phyloP scores from a whole-genome alignment of 371 early-diverging fungal genomes.

The Mucor velutinosus region DNA sequence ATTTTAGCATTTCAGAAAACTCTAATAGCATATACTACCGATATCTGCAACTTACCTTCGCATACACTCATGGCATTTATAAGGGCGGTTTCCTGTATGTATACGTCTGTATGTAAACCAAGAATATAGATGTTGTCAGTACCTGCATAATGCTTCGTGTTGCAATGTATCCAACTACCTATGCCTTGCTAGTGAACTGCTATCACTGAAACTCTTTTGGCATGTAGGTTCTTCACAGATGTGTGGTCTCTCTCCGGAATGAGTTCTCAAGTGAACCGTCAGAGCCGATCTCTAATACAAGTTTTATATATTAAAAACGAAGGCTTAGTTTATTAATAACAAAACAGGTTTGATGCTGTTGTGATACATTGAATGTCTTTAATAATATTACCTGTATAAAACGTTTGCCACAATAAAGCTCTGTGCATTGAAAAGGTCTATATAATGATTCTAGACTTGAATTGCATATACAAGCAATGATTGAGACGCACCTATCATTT shows the following conservation, averaged over 20 bases:
- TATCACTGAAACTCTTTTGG: constrained; percentile 65
- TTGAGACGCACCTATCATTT: constrained; percentile 50
- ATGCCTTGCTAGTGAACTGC: constrained; percentile 56
- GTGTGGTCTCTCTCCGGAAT: constrained; percentile 81
- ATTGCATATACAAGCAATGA: neutral
- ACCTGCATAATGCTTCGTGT: neutral
- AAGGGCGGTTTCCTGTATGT: constrained; percentile 78
- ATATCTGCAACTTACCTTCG: constrained; percentile 3
- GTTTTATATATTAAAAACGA: constrained; percentile 3
- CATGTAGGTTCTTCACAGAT: constrained; percentile 66
- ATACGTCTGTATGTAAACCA: constrained; percentile 47
- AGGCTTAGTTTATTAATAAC: constrained; percentile 4
- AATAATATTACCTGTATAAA: constrained; percentile 63
- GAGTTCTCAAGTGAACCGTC: constrained; percentile 77
- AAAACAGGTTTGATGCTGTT: constrained; percentile 6
- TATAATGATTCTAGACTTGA: neutral
- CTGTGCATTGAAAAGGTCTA: constrained; percentile 69
- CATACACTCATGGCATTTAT: constrained; percentile 48
- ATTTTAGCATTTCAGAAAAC: neutral
- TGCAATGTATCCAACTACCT: constrained; percentile 24
- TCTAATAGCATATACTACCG: neutral
- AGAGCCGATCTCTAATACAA: constrained; percentile 66
- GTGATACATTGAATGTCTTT: neutral
- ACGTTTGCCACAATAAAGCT: constrained; percentile 69
- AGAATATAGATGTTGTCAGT: neutral